Evolutionary conservation across 2,329 filamentous ascomycete species (phyloP), one percentile per base, ranked within the genome.

Genomic region (Cladosporium sp.): DNA sequence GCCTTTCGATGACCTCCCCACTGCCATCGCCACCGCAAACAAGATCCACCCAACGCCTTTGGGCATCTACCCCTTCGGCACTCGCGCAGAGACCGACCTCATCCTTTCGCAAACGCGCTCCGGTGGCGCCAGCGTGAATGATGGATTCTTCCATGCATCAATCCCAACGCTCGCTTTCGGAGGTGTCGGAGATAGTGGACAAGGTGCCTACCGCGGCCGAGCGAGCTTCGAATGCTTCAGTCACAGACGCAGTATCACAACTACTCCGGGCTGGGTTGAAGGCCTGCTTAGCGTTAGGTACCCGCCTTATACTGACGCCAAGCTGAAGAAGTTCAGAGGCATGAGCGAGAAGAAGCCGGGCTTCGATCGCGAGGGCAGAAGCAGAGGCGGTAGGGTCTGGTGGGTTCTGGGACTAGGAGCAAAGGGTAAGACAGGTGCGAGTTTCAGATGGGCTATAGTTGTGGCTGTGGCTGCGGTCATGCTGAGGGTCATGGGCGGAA

Each of bases 1-100:
- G 55, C 82, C 91, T 0, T 87, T 91, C 56, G 83, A 90, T 62
- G 81, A 84, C 65, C 79, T 97, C n/a, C 89, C 96, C 63, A 84
- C 95, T 67, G 93, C 92, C 50, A 91, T 97, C 71, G 80, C 80
- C 37, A 84, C 91, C 62, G 90, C 90, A 61, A 93, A 95, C 72
- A 77, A 83, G 56, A 83, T 97, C 49, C 87, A 96, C 73, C 82
- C 86, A 52, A 97, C 92, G 0, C 92, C 94, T 0, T 79, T 99
- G 39, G 86, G 87, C 9, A 78, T 97, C 44, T 96, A 91, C 71
- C 83, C 89, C 5, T 97, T 97, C 74, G 93, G 92, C 56, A 88
- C 80, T 61, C 89, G 91, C 66, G 78, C 78, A 3, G 93, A 97
- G 70, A 89, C 87, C 45, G 80, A 88, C 28, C 88, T 88, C 70